Percentiles rank a stretch among this genome's conserved stretches.
Conservation (phyloP, 1,284 basidiomycete species). For the Testicularia cyperi region DNA sequence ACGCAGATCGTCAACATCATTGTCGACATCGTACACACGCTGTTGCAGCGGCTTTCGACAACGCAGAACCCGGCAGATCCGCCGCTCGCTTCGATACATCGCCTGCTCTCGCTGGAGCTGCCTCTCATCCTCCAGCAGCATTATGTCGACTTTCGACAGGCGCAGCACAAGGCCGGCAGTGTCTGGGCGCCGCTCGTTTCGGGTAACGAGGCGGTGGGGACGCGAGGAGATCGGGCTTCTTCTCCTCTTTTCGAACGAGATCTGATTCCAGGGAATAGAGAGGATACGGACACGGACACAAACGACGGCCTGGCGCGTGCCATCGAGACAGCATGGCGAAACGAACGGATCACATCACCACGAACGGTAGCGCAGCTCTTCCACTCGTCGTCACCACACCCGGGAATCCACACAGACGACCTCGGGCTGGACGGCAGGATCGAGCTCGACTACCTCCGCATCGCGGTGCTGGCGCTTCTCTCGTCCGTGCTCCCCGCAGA, state of each 20-base stretch:
- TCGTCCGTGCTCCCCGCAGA: slow-evolving; percentile 29
- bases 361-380: slow-evolving; percentile 15
- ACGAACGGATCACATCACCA: no score
- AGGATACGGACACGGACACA: no score
- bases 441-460: slow-evolving; percentile 20
- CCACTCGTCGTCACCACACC: slow-evolving; percentile 18
- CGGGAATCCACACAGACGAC: slow-evolving; percentile 11
- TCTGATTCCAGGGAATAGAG: no score
- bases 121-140: slow-evolving; percentile 33
- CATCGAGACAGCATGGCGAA: no score
- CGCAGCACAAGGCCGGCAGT: slow-evolving; percentile 9
- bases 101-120: slow-evolving; percentile 25
- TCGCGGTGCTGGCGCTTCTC: slow-evolving; percentile 21
- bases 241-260: no score
- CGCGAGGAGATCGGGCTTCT: no score
- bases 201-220: no score
- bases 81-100: slow-evolving; percentile 11
- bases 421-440: slow-evolving; percentile 28
- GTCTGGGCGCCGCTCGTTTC: slow-evolving; percentile 25
- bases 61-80: not conserved
- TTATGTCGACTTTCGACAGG: slow-evolving; percentile 21
- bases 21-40: slow-evolving; percentile 10
- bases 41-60: slow-evolving; percentile 7
- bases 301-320: no score
- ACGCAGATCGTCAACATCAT: slow-evolving; percentile 28